Conservation (phyloP, 192 early-diverging fungal species). For the Oehlia diaphana region DNA sequence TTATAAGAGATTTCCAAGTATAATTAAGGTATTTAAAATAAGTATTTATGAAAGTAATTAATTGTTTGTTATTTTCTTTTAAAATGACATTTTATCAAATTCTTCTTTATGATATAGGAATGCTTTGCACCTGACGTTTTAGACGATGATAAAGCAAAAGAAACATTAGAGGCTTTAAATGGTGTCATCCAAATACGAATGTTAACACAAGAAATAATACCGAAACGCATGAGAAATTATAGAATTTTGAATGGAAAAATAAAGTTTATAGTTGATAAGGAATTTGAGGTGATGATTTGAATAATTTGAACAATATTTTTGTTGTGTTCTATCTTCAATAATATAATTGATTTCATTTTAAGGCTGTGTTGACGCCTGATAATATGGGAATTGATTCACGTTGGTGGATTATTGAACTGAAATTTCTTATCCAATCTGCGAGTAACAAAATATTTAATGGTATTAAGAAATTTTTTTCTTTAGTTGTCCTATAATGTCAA, state of each 20-base stretch:
- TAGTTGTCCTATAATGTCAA: background rate
- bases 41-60: too few species aligned
- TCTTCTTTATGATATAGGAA: constrained; percentile 34
- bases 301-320: too few species aligned
- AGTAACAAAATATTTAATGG: background rate
- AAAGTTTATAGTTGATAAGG: constrained; percentile 69
- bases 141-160: constrained; percentile 55
- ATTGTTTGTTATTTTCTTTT: background rate
- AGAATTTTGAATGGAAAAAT: constrained; percentile 64
- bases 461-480: background rate
- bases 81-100: background rate
- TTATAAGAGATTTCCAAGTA: constrained; percentile 76
- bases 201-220: constrained; percentile 70
- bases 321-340: too few species aligned
- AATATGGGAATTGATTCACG: background rate
- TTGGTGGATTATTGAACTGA: constrained; percentile 16
- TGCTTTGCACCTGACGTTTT: constrained; percentile 59
- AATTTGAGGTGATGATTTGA: constrained; percentile 60
- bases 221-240: constrained; percentile 64
- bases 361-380: constrained; percentile 6
- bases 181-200: constrained; percentile 73
- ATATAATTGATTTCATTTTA: background rate
- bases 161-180: constrained; percentile 64
- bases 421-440: constrained; percentile 15
- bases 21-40: constrained; percentile 58